A percentile compares a stretch with the other conserved stretches of the same genome.
Conservation (phyloP, 495 filamentous ascomycete species). For the Collariella sp. region DNA sequence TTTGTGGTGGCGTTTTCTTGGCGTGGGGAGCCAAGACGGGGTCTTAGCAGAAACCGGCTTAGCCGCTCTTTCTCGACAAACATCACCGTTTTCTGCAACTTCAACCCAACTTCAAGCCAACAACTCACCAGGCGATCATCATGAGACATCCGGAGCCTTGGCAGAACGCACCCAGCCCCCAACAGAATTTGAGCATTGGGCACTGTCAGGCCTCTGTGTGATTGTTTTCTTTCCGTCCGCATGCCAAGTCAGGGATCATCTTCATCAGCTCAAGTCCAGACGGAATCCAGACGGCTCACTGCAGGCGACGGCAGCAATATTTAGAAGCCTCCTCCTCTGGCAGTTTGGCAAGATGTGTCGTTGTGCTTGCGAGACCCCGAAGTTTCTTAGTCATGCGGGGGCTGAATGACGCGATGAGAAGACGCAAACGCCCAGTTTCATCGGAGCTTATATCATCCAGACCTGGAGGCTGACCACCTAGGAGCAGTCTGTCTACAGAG, state of each 20-base stretch:
- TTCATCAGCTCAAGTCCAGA: slow-evolving; percentile 2
- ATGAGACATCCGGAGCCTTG: no score
- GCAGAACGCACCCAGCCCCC: no score
- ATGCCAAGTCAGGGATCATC: slow-evolving; percentile 1
- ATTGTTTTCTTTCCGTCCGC: neutral
- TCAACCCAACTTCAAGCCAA: neutral
- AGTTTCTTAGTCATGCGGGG: neutral
- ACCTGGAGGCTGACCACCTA: neutral
- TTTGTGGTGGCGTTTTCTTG: neutral
- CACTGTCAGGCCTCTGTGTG: neutral
- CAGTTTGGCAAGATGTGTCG: neutral
- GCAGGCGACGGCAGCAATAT: neutral
- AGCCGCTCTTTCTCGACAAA: neutral
- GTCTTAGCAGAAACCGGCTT: neutral
- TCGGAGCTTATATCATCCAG: neutral
- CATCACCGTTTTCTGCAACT: no score
- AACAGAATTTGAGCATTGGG: neutral
- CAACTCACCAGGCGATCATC: neutral
- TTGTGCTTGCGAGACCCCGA: neutral
- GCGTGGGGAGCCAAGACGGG: slow-evolving; percentile 1
- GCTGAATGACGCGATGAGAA: no score
- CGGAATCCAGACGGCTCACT: no score
- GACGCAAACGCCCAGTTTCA: no score
- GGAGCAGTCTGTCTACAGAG: neutral
- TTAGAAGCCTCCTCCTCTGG: neutral